A percentile compares a stretch with the other conserved stretches of the same genome.
These are phyloP conservation scores for Castanea crenata DNA, from an alignment of 306 rosid species.

Conservation along the genomic window DNA sequence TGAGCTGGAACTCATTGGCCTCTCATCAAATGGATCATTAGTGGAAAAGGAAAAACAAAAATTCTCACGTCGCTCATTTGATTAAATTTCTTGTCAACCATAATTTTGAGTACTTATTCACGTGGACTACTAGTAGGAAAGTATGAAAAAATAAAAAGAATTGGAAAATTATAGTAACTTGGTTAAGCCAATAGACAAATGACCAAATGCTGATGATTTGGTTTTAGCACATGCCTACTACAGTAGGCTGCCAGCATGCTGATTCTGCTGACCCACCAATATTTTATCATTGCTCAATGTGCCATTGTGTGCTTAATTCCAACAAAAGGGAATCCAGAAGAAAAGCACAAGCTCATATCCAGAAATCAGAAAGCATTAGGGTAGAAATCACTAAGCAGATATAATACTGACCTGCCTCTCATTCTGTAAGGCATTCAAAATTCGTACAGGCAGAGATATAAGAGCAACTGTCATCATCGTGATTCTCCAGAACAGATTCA, in stretches of 20 bases:
- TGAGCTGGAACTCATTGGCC: too few species aligned
- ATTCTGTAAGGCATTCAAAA: slow-evolving; percentile 50
- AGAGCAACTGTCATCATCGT: slow-evolving; percentile 52
- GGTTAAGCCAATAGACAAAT: not conserved
- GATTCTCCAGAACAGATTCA: slow-evolving; percentile 43
- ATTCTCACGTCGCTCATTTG: too few species aligned
- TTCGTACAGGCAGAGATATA: slow-evolving; percentile 56
- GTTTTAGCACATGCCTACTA: not conserved
- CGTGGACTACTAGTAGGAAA: not conserved
- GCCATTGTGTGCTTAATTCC: not conserved
- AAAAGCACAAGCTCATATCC: not conserved
- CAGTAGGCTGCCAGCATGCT: not conserved
- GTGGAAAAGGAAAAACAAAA: too few species aligned
- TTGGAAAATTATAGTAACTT: not conserved
- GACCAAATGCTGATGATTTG: not conserved
- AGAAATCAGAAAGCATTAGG: not conserved
- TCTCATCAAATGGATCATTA: too few species aligned
- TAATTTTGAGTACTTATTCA: too few species aligned
- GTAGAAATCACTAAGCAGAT: not conserved
- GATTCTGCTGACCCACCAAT: not conserved
- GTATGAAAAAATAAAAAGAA: not conserved
- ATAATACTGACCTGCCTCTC: slow-evolving; percentile 61
- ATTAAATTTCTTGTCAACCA: too few species aligned
- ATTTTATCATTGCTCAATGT: not conserved
- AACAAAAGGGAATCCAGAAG: not conserved